Conservation (phyloP, 768 basidiomycete species). For the Suillus tomentosus region DNA sequence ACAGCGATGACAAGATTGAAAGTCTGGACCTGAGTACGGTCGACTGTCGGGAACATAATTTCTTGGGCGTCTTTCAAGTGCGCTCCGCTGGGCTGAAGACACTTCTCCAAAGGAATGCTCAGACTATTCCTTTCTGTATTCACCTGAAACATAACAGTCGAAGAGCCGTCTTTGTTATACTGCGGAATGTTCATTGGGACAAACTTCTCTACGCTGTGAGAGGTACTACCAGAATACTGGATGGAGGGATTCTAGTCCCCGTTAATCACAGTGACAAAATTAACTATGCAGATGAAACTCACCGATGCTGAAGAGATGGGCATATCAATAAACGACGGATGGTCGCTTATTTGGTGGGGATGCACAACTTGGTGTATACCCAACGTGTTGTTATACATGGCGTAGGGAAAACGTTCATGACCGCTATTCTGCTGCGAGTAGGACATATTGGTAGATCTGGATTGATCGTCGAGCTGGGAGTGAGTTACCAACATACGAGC, state of each 20-base stretch:
- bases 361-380: constrained; percentile 1
- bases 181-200: constrained; percentile 7
- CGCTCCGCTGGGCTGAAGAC: not conserved
- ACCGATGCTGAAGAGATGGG: not conserved
- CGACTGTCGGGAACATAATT: constrained; percentile 8
- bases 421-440: not conserved
- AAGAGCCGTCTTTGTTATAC: constrained; percentile 7
- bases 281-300: not conserved
- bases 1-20: constrained; percentile 10
- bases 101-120: constrained; percentile 8
- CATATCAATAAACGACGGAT: not conserved
- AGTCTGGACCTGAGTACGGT: not conserved
- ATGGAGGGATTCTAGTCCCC: not conserved
- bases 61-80: constrained; percentile 10
- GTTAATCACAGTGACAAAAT: not conserved
- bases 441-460: not conserved
- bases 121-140: constrained; percentile 4
- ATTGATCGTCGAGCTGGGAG: not conserved
- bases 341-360: not conserved
- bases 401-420: not conserved
- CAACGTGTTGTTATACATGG: constrained; percentile 1
- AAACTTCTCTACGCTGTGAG: not conserved
- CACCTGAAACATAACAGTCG: constrained; percentile 1
- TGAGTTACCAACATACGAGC: not conserved
- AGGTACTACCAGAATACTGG: not conserved